A percentile compares a stretch with the other conserved stretches of the same genome.
phyloP scores from a whole-genome alignment of 2,329 filamentous ascomycete genomes.

The Teratosphaeria nubilosa region DNA sequence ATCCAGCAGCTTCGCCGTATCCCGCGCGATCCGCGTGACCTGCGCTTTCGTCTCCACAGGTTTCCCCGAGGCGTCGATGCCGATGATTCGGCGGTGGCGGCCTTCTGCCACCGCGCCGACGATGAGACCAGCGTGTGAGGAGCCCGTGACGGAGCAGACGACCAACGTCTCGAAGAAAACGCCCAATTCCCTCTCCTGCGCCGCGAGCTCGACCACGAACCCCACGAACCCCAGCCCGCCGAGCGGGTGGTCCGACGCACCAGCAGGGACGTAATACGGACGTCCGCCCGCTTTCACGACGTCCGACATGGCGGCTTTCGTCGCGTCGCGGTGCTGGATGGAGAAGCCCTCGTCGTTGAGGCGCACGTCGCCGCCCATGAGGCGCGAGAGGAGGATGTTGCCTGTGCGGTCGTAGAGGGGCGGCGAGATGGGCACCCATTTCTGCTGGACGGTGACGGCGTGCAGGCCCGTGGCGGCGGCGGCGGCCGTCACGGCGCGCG shows the following conservation, averaged over 20 bases:
- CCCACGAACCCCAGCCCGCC: slow-evolving; percentile 61
- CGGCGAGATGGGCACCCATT: slow-evolving; percentile 22
- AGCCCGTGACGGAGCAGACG: slow-evolving; percentile 55
- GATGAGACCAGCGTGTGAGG: slow-evolving; percentile 61
- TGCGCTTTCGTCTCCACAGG: slow-evolving; percentile 53
- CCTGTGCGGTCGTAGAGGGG: slow-evolving; percentile 42
- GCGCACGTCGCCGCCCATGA: slow-evolving; percentile 40
- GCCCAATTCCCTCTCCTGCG: slow-evolving; percentile 51
- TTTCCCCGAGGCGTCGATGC: slow-evolving; percentile 56
- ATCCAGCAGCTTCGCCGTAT: slow-evolving; percentile 54
- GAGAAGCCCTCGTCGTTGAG: slow-evolving; percentile 53
- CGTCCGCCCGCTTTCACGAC: slow-evolving; percentile 44
- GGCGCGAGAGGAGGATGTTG: slow-evolving; percentile 56
- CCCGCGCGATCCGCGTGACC: slow-evolving; percentile 55
- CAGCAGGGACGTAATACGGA: slow-evolving; percentile 63
- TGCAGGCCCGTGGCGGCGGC: slow-evolving; percentile 25
- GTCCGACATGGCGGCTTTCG: slow-evolving; percentile 45
- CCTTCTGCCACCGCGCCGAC: slow-evolving; percentile 53
- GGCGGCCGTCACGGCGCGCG: slow-evolving; percentile 26
- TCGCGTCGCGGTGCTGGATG: slow-evolving; percentile 52
- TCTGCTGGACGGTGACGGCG: slow-evolving; percentile 21
- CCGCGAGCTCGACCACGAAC: slow-evolving; percentile 59
- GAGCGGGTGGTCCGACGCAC: slow-evolving; percentile 59
- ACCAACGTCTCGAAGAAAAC: slow-evolving; percentile 59
- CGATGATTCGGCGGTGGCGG: too few species aligned